Percentiles rank a stretch among this genome's conserved stretches.
These are phyloP conservation scores for Boehmeria nivea DNA, from an alignment of 306 rosid species.

Conservation along the genomic window DNA sequence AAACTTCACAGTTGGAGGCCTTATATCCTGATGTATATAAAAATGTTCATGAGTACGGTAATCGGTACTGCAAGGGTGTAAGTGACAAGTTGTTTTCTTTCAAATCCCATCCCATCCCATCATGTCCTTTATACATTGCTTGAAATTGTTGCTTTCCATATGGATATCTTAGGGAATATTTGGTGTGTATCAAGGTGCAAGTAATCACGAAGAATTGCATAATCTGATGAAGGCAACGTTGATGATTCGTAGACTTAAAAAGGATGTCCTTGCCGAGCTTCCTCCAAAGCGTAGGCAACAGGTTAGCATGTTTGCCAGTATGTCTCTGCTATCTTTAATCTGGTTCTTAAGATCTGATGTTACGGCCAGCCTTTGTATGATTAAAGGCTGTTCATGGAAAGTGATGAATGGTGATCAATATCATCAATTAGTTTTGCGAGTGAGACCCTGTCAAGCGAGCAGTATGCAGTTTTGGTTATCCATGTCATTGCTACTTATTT, in stretches of 20 bases:
- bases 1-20: slow-evolving; percentile 70
- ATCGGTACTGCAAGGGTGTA: slow-evolving; percentile 97
- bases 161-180: slow-evolving; percentile 57
- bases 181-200: slow-evolving; percentile 95
- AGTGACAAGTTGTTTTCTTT: slow-evolving; percentile 30
- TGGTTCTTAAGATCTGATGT: background rate
- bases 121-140: background rate
- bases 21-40: slow-evolving; percentile 83
- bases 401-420: background rate
- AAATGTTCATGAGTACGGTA: slow-evolving; percentile 87
- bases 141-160: slow-evolving; percentile 6
- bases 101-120: background rate
- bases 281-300: slow-evolving; percentile 97
- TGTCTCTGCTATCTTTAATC: background rate
- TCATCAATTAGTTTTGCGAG: background rate
- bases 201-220: slow-evolving; percentile 95
- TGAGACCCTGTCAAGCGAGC: background rate
- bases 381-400: background rate
- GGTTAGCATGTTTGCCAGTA: slow-evolving; percentile 26
- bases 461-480: background rate
- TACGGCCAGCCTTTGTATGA: no score
- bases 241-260: slow-evolving; percentile 95
- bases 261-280: slow-evolving; percentile 85
- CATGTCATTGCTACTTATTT: no score
- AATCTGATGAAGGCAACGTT: slow-evolving; percentile 86